Conservation (phyloP, 495 filamentous ascomycete species). For the Amphirosellinia nigrospora region DNA sequence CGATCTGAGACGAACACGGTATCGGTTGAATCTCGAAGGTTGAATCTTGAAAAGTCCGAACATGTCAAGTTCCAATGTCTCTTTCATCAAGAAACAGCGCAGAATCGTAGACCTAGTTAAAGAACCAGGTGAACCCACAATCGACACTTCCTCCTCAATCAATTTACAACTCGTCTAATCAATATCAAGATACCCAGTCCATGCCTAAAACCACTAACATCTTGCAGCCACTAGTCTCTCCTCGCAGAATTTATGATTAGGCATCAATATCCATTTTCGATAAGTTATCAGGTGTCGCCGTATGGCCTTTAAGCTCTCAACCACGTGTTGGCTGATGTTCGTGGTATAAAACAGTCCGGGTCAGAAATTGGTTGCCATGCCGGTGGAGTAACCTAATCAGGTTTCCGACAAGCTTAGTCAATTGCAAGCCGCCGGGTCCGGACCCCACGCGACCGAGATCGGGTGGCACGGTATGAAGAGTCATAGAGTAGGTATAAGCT, state of each 20-base stretch:
- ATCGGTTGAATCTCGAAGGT: neutral
- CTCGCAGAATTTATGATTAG: too few species aligned
- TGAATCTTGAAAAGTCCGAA: too few species aligned
- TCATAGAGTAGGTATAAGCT: constrained; percentile 9
- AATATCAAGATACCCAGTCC: neutral
- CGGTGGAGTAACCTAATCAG: constrained; percentile 13
- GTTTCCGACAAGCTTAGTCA: constrained; percentile 9
- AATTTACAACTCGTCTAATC: neutral
- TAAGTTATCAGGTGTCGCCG: neutral
- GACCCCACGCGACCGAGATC: constrained; percentile 25
- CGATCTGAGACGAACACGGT: neutral
- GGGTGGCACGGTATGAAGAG: constrained; percentile 13
- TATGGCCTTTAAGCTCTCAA: neutral
- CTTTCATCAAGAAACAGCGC: neutral
- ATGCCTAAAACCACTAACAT: neutral
- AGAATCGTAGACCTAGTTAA: neutral
- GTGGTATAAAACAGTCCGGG: neutral
- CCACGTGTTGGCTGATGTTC: constrained; percentile 10
- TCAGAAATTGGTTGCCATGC: neutral
- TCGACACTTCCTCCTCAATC: neutral
- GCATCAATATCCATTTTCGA: neutral
- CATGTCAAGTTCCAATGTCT: neutral
- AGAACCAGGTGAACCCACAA: too few species aligned
- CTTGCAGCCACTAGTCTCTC: neutral
- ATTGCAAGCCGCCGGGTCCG: constrained; percentile 15